Evolutionary conservation across 805 yeast genomes (phyloP).

Genomic region (Saturnispora halmiae): DNA sequence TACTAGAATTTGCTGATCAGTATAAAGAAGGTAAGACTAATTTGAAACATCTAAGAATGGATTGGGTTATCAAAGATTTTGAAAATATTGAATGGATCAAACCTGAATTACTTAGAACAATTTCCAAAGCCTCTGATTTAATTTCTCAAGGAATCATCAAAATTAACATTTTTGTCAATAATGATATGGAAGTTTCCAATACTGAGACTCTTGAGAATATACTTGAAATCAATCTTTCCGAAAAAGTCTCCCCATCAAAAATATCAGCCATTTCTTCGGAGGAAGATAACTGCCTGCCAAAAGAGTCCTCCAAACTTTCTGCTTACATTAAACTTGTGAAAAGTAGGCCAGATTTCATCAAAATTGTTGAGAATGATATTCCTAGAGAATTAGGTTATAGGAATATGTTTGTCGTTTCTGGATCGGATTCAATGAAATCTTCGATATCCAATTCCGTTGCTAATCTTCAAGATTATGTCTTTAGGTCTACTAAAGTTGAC

Average conservation of each 20-base stretch:
- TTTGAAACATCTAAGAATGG: conserved; percentile 29
- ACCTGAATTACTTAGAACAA: conserved; percentile 29
- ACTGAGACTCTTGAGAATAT: neutral
- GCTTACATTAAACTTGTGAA: conserved; percentile 5
- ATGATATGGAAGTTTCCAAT: conserved; percentile 2
- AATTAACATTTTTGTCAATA: conserved; percentile 15
- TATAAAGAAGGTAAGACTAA: conserved; percentile 15
- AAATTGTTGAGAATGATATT: conserved; percentile 15
- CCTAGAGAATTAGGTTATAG: conserved; percentile 26
- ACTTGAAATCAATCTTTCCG: neutral
- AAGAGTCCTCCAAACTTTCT: too few species aligned
- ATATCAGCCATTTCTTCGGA: neutral
- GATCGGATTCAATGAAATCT: conserved; percentile 34
- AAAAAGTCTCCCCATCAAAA: too few species aligned
- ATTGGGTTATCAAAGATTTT: conserved; percentile 35
- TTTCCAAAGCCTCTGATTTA: conserved; percentile 25
- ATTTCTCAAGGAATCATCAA: conserved; percentile 11
- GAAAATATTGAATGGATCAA: conserved; percentile 34
- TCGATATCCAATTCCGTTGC: conserved; percentile 35
- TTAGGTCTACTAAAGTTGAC: conserved; percentile 23
- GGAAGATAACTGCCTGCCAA: too few species aligned
- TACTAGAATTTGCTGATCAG: conserved; percentile 21
- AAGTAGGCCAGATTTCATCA: conserved; percentile 14
- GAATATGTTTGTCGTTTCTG: conserved; percentile 38
- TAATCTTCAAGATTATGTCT: conserved; percentile 30